phyloP scores from a whole-genome alignment of 352 stramenopile genomes.

The Phytophthora pini region DNA sequence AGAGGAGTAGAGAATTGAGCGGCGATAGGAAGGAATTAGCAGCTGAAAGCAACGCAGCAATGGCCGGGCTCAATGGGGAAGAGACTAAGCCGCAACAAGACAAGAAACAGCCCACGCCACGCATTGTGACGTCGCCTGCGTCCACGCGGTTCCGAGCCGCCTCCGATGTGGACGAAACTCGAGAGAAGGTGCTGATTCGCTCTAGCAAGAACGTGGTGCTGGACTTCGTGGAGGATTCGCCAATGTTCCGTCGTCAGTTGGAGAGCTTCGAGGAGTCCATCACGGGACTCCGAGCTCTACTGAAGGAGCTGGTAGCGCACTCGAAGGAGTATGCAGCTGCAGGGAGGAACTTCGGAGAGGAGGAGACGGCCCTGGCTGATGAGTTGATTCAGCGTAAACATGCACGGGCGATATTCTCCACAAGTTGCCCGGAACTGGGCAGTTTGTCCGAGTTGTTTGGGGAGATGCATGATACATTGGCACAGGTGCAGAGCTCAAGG shows the following conservation, averaged over 20 bases:
- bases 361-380: conserved; percentile 74
- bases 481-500: conserved; percentile 82
- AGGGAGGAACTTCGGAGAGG: conserved; percentile 69
- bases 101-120: conserved; percentile 16
- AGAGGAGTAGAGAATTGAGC: conserved; percentile 25
- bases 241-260: conserved; percentile 84
- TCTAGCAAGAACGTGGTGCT: conserved; percentile 81
- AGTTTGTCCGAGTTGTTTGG: conserved; percentile 83
- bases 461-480: conserved; percentile 84
- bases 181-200: conserved; percentile 34
- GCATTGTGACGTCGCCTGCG: conserved; percentile 15
- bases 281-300: conserved; percentile 58
- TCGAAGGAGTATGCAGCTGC: conserved; percentile 82
- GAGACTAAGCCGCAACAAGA: conserved; percentile 4
- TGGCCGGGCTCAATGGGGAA: conserved; percentile 4
- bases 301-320: conserved; percentile 74
- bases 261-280: conserved; percentile 85
- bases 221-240: conserved; percentile 88
- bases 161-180: conserved; percentile 20
- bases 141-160: conserved; percentile 5
- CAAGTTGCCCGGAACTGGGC: conserved; percentile 69
- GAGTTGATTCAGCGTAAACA: conserved; percentile 84
- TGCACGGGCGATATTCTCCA: conserved; percentile 86
- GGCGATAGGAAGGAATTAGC: conserved; percentile 18
- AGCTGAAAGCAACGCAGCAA: conserved; percentile 5